Base-by-base conservation (phyloP, 768 basidiomycete species). In the Phaeotremella fagi region DNA sequence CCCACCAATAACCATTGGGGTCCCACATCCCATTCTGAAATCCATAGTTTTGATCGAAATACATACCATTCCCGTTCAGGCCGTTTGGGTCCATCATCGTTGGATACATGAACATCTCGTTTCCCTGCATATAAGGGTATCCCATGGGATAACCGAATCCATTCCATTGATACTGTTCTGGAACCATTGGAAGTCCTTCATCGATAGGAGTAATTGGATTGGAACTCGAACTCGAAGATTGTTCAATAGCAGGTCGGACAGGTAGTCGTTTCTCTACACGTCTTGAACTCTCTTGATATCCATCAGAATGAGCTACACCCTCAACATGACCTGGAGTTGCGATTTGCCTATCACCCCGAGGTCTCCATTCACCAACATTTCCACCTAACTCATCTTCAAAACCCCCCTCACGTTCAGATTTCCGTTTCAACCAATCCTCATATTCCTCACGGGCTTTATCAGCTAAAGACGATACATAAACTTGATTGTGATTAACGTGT, bases 401-500 rank as follows among this genome's bases (percentile, higher is more conserved):
- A 3, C 63, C 61, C 4, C 63, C 64, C 55, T 70, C 68, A 26
- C 68, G 22, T 35, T 70, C 64, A 0, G 49, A 47, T 41, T 64
- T 66, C 20, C 50, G 45, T 2, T 44, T 49, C 20, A 66, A 31
- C 68, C 68, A 70, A 23, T 35, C 58, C 20, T 70, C 64, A 31
- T 70, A 70, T 52, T 70, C 62, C 44, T 41, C 54, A 25, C 50
- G 47, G 3, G 67, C 67, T 36, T 63, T 63, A 14, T 61, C 60
- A 1, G 51, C 47, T 2, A 60, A 44, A 4, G 45, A 52, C 0
- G 46, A 11, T 25, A 31, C 52, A 18, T 64, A 57, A 12, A 42
- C 36, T 12, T 26, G 23, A 29, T 52, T 59, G 20, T 59, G 45
- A 38, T 31, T 62, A 16, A 33, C 52, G 9, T 48, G 45, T 1